A percentile compares a stretch with the other conserved stretches of the same genome.
Conservation (phyloP, 1,284 basidiomycete genomes). For the Apiotrichum domesticum region DNA sequence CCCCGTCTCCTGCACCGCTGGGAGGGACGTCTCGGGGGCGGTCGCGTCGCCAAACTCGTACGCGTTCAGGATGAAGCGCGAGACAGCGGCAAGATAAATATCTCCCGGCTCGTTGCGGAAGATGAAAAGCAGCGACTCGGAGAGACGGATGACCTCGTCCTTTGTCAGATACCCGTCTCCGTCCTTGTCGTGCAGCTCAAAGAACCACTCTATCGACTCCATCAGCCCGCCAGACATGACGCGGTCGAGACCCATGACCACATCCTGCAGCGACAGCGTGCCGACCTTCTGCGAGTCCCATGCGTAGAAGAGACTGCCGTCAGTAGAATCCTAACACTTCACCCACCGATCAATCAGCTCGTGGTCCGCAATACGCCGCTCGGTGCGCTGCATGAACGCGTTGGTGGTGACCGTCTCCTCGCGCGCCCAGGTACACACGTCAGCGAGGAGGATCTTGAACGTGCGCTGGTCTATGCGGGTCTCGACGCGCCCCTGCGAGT, state of each 20-base stretch:
- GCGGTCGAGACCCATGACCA: constrained; percentile 80
- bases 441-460: constrained; percentile 82
- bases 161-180: constrained; percentile 91
- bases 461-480: constrained; percentile 81
- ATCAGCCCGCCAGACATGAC: constrained; percentile 96
- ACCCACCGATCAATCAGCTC: constrained; percentile 50
- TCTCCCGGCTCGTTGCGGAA: constrained; percentile 97
- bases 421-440: constrained; percentile 92
- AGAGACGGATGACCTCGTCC: constrained; percentile 85
- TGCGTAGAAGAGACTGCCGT: constrained; percentile 62
- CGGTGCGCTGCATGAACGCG: constrained; percentile 69
- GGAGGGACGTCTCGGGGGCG: constrained; percentile 55
- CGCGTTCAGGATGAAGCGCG: constrained; percentile 92
- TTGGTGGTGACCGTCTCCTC: constrained; percentile 90
- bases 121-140: constrained; percentile 91
- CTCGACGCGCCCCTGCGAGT: constrained; percentile 65
- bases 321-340: neutral
- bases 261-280: constrained; percentile 80
- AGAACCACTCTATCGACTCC: constrained; percentile 99
- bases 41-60: constrained; percentile 90
- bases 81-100: constrained; percentile 89
- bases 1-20: constrained; percentile 25
- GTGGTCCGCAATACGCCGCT: constrained; percentile 49
- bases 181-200: constrained; percentile 91
- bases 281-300: constrained; percentile 80